phyloP scores from a whole-genome alignment of 352 stramenopile genomes.

The Aphanomyces invadans region DNA sequence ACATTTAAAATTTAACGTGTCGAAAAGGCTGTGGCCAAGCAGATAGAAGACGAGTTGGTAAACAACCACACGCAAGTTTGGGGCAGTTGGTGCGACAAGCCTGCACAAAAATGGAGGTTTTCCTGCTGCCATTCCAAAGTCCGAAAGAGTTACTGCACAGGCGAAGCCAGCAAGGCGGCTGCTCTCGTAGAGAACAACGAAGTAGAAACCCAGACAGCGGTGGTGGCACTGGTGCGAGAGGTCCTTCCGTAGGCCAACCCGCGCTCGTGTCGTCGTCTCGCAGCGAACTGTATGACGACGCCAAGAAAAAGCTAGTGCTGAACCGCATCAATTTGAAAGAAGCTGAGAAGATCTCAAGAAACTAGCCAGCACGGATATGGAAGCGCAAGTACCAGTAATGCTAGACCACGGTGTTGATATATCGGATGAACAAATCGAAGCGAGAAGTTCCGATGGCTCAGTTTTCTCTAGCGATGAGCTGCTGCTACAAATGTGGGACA shows the following conservation, averaged over 20 bases:
- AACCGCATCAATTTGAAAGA: conserved; percentile 83
- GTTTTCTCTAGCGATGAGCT: conserved; percentile 49
- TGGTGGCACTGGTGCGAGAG: conserved; percentile 23
- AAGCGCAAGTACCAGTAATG: conserved; percentile 95
- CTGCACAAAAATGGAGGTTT: conserved; percentile 95
- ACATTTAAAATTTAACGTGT: no score
- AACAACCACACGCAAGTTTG: conserved; percentile 97
- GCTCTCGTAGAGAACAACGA: conserved; percentile 20
- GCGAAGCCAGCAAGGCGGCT: conserved; percentile 86
- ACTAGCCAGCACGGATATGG: conserved; percentile 30
- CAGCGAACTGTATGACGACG: conserved; percentile 88
- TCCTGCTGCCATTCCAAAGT: conserved; percentile 94
- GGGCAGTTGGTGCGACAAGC: conserved; percentile 96
- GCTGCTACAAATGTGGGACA: conserved; percentile 30
- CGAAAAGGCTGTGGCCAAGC: conserved; percentile 79
- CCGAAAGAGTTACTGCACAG: conserved; percentile 94
- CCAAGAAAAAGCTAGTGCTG: conserved; percentile 46
- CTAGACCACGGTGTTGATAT: conserved; percentile 88
- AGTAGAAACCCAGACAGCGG: conserved; percentile 9
- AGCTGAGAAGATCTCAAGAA: conserved; percentile 53
- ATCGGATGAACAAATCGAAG: conserved; percentile 84
- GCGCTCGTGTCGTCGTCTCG: conserved; percentile 42
- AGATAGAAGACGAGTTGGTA: conserved; percentile 94
- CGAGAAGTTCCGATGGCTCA: conserved; percentile 93
- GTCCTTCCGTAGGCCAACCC: conserved; percentile 17